phyloP scores from a whole-genome alignment of 1,139 yeast species.

The Debaryomyces udenii region DNA sequence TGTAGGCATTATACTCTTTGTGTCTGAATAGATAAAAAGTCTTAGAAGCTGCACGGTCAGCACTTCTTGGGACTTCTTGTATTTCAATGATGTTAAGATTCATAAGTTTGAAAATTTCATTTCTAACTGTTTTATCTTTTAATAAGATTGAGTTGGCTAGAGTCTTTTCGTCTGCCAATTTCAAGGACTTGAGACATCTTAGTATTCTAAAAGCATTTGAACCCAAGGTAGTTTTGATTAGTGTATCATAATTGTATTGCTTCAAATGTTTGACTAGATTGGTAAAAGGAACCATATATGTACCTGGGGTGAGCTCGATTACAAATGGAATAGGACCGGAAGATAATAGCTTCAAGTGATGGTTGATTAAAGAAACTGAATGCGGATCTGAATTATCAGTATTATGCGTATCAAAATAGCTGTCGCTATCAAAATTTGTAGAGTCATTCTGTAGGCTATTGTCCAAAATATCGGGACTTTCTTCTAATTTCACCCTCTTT shows the following conservation, averaged over 20 bases:
- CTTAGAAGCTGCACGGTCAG: slow-evolving; percentile 89
- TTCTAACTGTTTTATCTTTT: slow-evolving; percentile 76
- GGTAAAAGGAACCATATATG: slow-evolving; percentile 44
- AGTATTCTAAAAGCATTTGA: slow-evolving; percentile 62
- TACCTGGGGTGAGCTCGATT: slow-evolving; percentile 44
- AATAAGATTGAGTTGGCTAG: slow-evolving; percentile 74
- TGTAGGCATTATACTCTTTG: slow-evolving; percentile 63
- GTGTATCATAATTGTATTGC: slow-evolving; percentile 59
- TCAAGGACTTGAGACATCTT: slow-evolving; percentile 66
- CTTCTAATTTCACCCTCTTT: slow-evolving; percentile 50
- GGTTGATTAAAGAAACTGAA: slow-evolving; percentile 34
- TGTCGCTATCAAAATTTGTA: slow-evolving; percentile 4
- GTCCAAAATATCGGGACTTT: slow-evolving; percentile 23
- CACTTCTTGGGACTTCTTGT: slow-evolving; percentile 92
- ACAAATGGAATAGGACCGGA: slow-evolving; percentile 50
- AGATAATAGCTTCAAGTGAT: slow-evolving; percentile 56
- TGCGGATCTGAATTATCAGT: slow-evolving; percentile 23
- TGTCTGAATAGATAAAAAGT: slow-evolving; percentile 83
- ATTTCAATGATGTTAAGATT: slow-evolving; percentile 65
- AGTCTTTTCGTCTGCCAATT: slow-evolving; percentile 83
- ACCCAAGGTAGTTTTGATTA: slow-evolving; percentile 61
- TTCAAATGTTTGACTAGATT: slow-evolving; percentile 50
- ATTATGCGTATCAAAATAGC: slow-evolving; percentile 22
- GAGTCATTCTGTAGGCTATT: slow-evolving; percentile 14
- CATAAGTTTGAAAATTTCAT: slow-evolving; percentile 57